Base-by-base conservation (phyloP, 129 eudicot genomes). In the Flaveria bidentis region DNA sequence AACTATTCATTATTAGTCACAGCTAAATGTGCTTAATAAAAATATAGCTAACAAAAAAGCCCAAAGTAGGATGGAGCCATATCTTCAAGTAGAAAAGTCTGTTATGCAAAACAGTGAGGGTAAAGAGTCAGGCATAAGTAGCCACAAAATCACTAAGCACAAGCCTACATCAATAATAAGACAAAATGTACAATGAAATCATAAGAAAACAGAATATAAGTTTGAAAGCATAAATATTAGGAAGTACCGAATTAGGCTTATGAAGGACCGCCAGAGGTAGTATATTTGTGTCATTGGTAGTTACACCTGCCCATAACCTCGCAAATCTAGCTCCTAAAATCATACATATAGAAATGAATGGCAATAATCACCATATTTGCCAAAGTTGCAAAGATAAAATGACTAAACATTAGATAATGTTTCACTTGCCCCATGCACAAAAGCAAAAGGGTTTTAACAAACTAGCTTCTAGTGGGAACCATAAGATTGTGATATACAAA, bases 301-400 rank as follows among this genome's bases (percentile, higher is more conserved):
- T 77, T 77, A 86, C 92, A 30, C 99, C 96, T 73, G 89, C 89
- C 96, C 97, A 94, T 50, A 91, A 77, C 79, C 80, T 87, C 49
- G 69, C 73, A 80, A 77, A 83, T 36, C 69, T 71, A 81, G 86
- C 69, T 75, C 96, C 99, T 94, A 87, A 77, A 81, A 78, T 60
- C 26, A 80, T 56, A 72, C 5, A 76, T 17, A 60, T 58, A 76
- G 20, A 69, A 60, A 39, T 67, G 30, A 51, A 58, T 22, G 49
- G 58, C 12, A 3, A 3, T 64, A 57, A 66, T 56, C 69, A 45
- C 53, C 20, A 16, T 18, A 76, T n/a, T 26, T 42, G 53, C 44
- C 46, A 63, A 71, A 33, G 64, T 30, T 50, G 69, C 36, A 56
- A 44, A 57, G 33, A 62, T 17, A 22, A 55, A 15, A 26, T 56